Evolutionary conservation across 495 filamentous ascomycete species (phyloP).

Genomic region (Chaetomium fimeti): DNA sequence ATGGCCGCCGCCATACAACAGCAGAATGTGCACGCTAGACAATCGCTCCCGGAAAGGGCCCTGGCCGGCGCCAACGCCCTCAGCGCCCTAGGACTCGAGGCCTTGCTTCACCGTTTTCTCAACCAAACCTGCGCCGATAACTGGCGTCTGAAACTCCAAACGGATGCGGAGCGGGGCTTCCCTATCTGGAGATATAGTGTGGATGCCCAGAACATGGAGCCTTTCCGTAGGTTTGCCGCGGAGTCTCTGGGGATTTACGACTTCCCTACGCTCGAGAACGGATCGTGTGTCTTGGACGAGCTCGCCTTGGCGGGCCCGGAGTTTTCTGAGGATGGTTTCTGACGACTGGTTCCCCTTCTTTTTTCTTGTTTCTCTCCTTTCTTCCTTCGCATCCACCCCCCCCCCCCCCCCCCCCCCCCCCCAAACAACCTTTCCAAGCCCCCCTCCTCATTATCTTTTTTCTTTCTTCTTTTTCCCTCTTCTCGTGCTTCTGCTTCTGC

Average conservation of each 20-base stretch:
- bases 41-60: background rate
- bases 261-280: background rate
- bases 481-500: too few relatives aligned
- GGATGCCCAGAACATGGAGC: background rate
- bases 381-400: too few relatives aligned
- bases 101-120: constrained; percentile 1
- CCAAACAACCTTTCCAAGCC: too few relatives aligned
- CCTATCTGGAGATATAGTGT: background rate
- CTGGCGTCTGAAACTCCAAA: background rate
- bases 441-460: too few relatives aligned
- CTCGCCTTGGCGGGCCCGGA: background rate
- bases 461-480: too few relatives aligned
- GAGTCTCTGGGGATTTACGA: background rate
- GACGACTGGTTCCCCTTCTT: background rate
- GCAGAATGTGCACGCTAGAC: background rate
- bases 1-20: constrained; percentile 13
- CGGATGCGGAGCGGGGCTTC: background rate
- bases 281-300: background rate
- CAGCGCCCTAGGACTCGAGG: background rate
- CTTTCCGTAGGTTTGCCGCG: background rate
- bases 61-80: background rate
- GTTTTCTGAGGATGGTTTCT: background rate
- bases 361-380: background rate
- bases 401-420: too few relatives aligned
- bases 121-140: background rate